Base-by-base conservation (phyloP, 441 rosid genomes). In the Melastoma candidum region DNA sequence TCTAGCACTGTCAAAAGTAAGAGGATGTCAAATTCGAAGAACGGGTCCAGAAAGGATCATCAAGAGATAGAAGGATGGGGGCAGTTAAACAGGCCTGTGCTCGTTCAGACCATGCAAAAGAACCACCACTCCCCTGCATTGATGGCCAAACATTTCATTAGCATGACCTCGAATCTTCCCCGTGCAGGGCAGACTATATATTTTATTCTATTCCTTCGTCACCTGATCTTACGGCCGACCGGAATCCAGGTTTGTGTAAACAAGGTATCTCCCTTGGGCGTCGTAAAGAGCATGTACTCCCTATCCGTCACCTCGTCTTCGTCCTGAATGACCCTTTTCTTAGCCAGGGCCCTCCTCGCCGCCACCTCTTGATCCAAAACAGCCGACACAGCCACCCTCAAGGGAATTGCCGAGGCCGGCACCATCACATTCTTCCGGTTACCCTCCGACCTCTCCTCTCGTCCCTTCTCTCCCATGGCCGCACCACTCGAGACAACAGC, bases 91-190 rank as follows among this genome's bases (percentile, higher is more conserved):
- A 63, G 74, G 85, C 98, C 96, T 83, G 67, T 90, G 97, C 60
- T 90, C 97, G 60, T 90, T 90, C 58, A 90, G 63, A 47, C 95
- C 96, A 57, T 90, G 98, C 76, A 86, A 61, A 45, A 90, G 66
- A 64, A 90, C 68, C 59, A 82, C 71, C 65, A 85, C 13, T 57
- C 94, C 97, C 79, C 95, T 90, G 83, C 57, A 78, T 47, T 22
- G 32, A 46, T 25, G 11, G 6, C 22, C 2, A 52, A 5, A 5
- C 22, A 1, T 22, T 53, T 53, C 24, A 39, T 36, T 22, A 41
- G 11, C 11, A 17, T 2, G 12, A 25, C 12, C 46, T 55, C 26
- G 7, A 54, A 54, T 11, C 47, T 8, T 43, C 13, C 22, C 7
- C 11, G 6, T 8, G 13, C 47, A 9, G 11, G 12, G 26, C 3